Evolutionary conservation across 768 basidiomycete genomes (phyloP), one percentile per base, ranked within the genome.

Genomic region (Naganishia kalamii): DNA sequence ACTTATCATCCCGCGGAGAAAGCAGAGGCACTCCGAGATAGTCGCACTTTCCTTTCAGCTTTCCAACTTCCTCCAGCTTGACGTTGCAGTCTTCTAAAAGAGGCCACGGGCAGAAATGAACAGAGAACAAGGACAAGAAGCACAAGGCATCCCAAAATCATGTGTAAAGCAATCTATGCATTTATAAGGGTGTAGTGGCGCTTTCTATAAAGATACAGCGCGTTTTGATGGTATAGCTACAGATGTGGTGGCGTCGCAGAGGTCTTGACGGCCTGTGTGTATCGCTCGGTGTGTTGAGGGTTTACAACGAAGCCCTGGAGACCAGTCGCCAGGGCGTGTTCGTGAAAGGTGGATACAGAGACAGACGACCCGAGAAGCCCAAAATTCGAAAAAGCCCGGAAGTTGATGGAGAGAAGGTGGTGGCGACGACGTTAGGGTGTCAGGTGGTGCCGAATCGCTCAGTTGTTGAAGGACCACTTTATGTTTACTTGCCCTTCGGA

Each of bases 401-500:
- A 57, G n/a, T n/a, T n/a, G n/a, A n/a, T n/a, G n/a, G 54, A 57
- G 37, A 41, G 13, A 37, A 35, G 32, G n/a, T n/a, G 29, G 35
- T 30, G 6, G 46, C 25, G 41, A n/a, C 23, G 60, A 19, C 10
- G 43, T 40, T 11, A n/a, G 54, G 5, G 8, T 35, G 5, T 7
- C 11, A 37, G n/a, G 21, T 25, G 4, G 15, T 13, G 35, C 23
- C 27, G 50, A 27, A 32, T 21, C 47, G 63, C 37, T 65, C 65
- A 70, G 49, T 40, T n/a, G n/a, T n/a, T 52, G 57, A 63, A 75
- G 13, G 30, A 40, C 77, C 75, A 78, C 29, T 60, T 61, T 73
- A 79, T 88, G 52, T 79, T 70, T 66, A 89, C 80, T 65, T 79
- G 69, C 68, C 91, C 91, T 25, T 81, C 73, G 6, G 70, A 71